Conservation (phyloP, 2,329 filamentous ascomycete genomes). For the Huntiella moniliformis region DNA sequence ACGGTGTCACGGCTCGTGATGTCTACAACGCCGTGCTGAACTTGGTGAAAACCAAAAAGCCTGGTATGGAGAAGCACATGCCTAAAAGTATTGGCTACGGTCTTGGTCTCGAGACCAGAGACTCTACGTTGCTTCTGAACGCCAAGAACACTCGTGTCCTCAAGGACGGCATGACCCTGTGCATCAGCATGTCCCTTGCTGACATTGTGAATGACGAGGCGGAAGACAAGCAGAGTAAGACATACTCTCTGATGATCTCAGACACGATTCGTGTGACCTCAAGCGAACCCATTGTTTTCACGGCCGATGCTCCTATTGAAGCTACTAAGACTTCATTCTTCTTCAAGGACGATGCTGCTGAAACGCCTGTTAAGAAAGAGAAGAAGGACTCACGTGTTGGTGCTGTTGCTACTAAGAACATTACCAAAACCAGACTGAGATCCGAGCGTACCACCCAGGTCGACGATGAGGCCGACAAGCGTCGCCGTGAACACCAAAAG, state of each 20-base stretch:
- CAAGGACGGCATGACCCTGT: constrained; percentile 94
- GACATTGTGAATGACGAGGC: constrained; percentile 75
- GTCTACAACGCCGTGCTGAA: constrained; percentile 74
- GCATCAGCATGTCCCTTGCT: constrained; percentile 72
- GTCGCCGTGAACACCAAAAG: constrained; percentile 79
- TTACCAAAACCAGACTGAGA: constrained; percentile 79
- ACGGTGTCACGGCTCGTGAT: constrained; percentile 73
- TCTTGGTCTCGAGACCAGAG: constrained; percentile 80
- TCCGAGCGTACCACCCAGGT: constrained; percentile 77
- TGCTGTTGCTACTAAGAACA: constrained; percentile 83
- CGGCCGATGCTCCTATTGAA: constrained; percentile 77
- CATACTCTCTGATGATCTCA: constrained; percentile 75
- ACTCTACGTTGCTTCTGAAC: constrained; percentile 66
- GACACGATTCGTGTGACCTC: constrained; percentile 82
- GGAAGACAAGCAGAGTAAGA: constrained; percentile 76
- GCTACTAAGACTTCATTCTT: constrained; percentile 94
- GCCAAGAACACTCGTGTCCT: constrained; percentile 66
- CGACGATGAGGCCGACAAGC: constrained; percentile 77
- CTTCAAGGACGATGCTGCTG: constrained; percentile 87
- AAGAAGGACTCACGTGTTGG: constrained; percentile 70
- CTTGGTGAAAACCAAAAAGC: constrained; percentile 74
- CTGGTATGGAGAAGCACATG: constrained; percentile 88
- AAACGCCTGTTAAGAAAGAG: constrained; percentile 73
- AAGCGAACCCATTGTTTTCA: constrained; percentile 72
- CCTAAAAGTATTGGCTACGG: constrained; percentile 81